phyloP scores from a whole-genome alignment of 768 basidiomycete species.

The Collybiopsis confluens region DNA sequence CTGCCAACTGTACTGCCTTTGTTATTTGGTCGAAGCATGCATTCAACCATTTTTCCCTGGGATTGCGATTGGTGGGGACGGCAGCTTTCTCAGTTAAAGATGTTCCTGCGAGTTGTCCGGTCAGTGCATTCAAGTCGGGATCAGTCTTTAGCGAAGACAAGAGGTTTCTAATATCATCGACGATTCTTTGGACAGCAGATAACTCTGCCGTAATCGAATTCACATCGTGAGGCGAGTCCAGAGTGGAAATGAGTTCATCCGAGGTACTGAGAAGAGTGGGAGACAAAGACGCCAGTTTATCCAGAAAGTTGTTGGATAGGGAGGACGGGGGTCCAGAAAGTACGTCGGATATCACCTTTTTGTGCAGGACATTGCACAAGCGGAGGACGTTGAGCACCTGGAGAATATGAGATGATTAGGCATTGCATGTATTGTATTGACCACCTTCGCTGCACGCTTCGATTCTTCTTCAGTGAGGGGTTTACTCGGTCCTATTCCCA shows the following conservation, averaged over 20 bases:
- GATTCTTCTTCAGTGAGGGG: constrained; percentile 47
- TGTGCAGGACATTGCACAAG: constrained; percentile 57
- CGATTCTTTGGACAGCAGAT: constrained; percentile 29
- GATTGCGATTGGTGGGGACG: background rate
- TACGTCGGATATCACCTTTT: constrained; percentile 51
- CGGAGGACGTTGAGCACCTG: constrained; percentile 63
- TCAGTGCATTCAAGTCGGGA: constrained; percentile 20
- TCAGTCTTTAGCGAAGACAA: constrained; percentile 19
- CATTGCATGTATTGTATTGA: background rate
- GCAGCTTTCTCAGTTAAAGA: constrained; percentile 17
- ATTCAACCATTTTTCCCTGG: constrained; percentile 53
- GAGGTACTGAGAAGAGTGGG: constrained; percentile 46
- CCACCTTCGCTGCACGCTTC: constrained; percentile 57
- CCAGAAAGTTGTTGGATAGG: constrained; percentile 33
- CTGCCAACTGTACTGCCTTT: constrained; percentile 27
- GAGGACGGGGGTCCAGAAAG: constrained; percentile 26
- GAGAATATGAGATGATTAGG: constrained; percentile 2
- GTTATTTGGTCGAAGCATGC: constrained; percentile 61
- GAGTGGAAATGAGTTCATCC: constrained; percentile 65
- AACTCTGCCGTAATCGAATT: constrained; percentile 36
- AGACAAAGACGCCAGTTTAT: constrained; percentile 47
- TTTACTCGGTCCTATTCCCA: constrained; percentile 45
- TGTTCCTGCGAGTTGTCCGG: constrained; percentile 25
- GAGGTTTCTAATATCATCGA: constrained; percentile 29
- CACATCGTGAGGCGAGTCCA: constrained; percentile 61